Evolutionary conservation across 768 basidiomycete genomes (phyloP).

Genomic region (Pleurotus eryngii): DNA sequence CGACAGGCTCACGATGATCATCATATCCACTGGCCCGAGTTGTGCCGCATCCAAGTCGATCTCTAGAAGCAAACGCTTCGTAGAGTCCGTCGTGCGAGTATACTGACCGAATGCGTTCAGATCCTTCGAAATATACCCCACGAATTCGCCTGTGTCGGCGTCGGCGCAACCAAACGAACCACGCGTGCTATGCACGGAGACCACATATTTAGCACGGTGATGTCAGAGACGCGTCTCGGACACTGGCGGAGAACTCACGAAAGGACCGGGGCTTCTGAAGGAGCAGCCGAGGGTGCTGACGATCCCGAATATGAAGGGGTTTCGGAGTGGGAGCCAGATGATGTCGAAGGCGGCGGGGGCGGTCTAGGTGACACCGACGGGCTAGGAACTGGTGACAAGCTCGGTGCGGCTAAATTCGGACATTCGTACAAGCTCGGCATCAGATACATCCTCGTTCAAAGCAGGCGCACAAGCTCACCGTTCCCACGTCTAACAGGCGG

Average conservation of each 20-base stretch:
- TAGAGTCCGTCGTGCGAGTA: neutral
- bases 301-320: neutral
- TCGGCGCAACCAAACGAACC: neutral
- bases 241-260: neutral
- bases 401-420: too few species aligned
- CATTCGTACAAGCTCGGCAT: too few species aligned
- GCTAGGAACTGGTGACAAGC: too few species aligned
- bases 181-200: neutral
- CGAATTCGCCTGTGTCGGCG: too few species aligned
- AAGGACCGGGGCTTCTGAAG: neutral
- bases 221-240: neutral
- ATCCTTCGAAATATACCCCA: neutral
- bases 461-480: too few species aligned
- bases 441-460: too few species aligned
- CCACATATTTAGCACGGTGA: neutral
- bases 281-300: neutral
- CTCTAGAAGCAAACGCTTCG: neutral
- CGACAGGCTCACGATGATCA: neutral
- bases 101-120: neutral
- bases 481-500: neutral
- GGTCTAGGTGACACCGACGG: too few species aligned
- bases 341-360: neutral
- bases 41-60: conserved; percentile 1
- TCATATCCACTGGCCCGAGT: neutral
- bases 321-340: neutral